Evolutionary conservation across 2,329 filamentous ascomycete species (phyloP).

Genomic region (Aspergillus floridensis): DNA sequence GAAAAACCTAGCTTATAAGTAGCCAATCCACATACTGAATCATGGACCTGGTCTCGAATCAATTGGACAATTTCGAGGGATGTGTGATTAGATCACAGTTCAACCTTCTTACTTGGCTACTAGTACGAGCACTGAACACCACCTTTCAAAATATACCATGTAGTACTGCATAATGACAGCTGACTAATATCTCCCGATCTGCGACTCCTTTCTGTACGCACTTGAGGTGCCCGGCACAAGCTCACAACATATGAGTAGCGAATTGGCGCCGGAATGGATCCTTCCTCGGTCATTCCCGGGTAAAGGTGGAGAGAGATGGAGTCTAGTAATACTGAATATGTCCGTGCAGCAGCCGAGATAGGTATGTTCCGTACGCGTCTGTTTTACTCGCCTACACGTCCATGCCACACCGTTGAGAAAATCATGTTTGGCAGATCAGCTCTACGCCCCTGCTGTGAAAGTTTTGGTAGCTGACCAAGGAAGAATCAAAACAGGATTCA

Average conservation of each 20-base stretch:
- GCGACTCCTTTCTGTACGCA: too few species aligned
- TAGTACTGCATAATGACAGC: too few species aligned
- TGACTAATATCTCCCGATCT: too few species aligned
- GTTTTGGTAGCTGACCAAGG: background rate
- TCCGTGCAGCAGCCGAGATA: conserved; percentile 38
- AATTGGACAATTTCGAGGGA: too few species aligned
- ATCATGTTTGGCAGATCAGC: background rate
- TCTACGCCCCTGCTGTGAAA: background rate
- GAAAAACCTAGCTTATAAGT: too few species aligned
- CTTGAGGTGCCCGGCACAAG: too few species aligned
- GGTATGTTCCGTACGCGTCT: conserved; percentile 32
- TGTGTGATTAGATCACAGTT: too few species aligned
- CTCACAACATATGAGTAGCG: background rate
- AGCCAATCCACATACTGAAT: too few species aligned
- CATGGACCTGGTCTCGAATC: too few species aligned
- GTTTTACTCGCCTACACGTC: conserved; percentile 27
- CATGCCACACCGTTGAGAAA: background rate
- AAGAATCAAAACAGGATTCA: background rate
- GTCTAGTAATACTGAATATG: conserved; percentile 11
- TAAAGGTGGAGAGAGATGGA: conserved; percentile 17
- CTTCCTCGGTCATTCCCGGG: conserved; percentile 26
- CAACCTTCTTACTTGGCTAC: too few species aligned
- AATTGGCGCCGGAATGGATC: background rate
- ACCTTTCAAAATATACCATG: too few species aligned
- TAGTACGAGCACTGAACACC: too few species aligned